A percentile compares a stretch with the other conserved stretches of the same genome.
Evolutionary conservation across 2,329 filamentous ascomycete species (phyloP).

Genomic region (Stemphylium beticola): DNA sequence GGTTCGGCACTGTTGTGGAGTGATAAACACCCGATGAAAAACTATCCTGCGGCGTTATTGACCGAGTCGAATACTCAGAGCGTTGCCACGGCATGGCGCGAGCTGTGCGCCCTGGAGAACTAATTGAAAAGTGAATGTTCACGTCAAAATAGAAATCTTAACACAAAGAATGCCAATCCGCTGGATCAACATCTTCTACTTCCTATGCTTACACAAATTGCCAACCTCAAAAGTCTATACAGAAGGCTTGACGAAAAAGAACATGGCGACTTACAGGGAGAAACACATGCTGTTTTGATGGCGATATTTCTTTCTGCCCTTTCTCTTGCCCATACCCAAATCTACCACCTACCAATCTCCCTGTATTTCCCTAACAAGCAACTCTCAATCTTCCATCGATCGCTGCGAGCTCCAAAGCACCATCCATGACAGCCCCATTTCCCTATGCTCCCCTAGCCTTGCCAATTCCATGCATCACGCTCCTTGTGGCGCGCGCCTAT

Average conservation of each 20-base stretch:
- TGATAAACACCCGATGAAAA: slow-evolving; percentile 41
- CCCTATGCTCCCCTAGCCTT: neutral
- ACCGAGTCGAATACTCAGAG: slow-evolving; percentile 27
- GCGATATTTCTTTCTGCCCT: neutral
- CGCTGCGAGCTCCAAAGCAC: slow-evolving; percentile 23
- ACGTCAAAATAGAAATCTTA: neutral
- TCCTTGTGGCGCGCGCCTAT: neutral
- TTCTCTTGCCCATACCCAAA: neutral
- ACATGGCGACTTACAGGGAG: neutral
- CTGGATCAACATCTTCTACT: neutral
- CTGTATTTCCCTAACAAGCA: slow-evolving; percentile 16
- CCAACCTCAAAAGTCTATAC: too few species aligned
- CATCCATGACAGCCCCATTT: slow-evolving; percentile 20
- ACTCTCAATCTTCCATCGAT: slow-evolving; percentile 15
- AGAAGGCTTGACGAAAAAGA: too few species aligned
- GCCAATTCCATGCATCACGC: neutral
- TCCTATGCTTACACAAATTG: too few species aligned
- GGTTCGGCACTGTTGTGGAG: slow-evolving; percentile 44
- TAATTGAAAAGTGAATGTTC: too few species aligned
- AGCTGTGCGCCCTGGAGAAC: neutral
- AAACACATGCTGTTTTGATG: neutral
- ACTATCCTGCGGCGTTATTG: slow-evolving; percentile 37
- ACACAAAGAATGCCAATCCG: neutral
- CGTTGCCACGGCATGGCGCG: neutral
- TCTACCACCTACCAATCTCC: neutral